Percentiles rank a stretch among this genome's conserved stretches.
These are phyloP conservation scores for Sequoiadendron giganteum DNA, from an alignment of 75 land plant species.

Conservation along the genomic window DNA sequence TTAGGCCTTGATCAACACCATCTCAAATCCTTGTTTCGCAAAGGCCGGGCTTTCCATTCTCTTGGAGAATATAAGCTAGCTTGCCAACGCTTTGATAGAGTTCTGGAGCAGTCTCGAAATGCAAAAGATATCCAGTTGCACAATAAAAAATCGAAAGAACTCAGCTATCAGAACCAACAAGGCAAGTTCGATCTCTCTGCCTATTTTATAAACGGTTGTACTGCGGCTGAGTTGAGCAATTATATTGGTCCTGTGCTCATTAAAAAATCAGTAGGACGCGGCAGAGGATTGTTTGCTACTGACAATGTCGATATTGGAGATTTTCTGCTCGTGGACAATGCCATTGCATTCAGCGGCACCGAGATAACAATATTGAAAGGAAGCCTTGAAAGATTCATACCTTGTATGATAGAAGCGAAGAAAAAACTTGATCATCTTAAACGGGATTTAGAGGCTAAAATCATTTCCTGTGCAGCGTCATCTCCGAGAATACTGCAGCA, in stretches of 20 bases:
- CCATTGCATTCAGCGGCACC: neutral
- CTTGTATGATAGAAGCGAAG: neutral
- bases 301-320: neutral
- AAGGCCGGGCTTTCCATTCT: conserved; percentile 24
- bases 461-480: no score
- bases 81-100: neutral
- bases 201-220: neutral
- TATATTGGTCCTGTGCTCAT: conserved; percentile 1
- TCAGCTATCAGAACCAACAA: neutral
- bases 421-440: neutral
- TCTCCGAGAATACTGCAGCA: no score
- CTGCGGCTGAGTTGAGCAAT: neutral
- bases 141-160: neutral
- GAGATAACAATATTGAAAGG: no score
- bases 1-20: conserved; percentile 24
- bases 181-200: neutral
- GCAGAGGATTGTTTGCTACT: conserved; percentile 9
- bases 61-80: conserved; percentile 12
- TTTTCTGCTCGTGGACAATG: conserved; percentile 3
- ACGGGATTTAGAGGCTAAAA: neutral
- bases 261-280: neutral
- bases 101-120: neutral
- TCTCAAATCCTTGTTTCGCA: conserved; percentile 24
- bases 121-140: neutral
- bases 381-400: no score